phyloP scores from a whole-genome alignment of 768 basidiomycete genomes.

The Tremella yokohamensis region DNA sequence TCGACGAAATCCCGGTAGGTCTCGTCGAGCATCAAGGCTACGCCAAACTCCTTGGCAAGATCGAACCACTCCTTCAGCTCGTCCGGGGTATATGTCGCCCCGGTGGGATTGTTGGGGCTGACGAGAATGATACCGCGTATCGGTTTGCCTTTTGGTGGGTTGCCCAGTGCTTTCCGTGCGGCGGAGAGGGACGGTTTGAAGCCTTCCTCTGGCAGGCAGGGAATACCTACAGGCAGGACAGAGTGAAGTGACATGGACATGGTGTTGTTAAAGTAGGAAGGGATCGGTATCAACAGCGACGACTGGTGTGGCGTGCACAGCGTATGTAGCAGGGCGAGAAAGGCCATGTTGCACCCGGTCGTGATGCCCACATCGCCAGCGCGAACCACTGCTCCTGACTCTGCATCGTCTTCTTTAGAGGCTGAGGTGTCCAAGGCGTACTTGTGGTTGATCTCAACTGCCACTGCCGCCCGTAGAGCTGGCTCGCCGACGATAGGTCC shows the following conservation, averaged over 20 bases:
- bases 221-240: conserved; percentile 60
- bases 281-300: conserved; percentile 63
- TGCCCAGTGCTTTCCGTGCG: conserved; percentile 30
- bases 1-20: conserved; percentile 77
- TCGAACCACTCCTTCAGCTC: conserved; percentile 62
- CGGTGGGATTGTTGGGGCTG: conserved; percentile 56
- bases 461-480: conserved; percentile 57
- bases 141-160: background rate
- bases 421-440: conserved; percentile 55
- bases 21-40: conserved; percentile 78
- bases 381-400: conserved; percentile 43
- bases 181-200: conserved; percentile 62
- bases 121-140: conserved; percentile 70
- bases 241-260: conserved; percentile 68
- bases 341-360: conserved; percentile 71
- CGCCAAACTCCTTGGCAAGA: conserved; percentile 58
- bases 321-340: conserved; percentile 61
- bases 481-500: conserved; percentile 62
- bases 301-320: conserved; percentile 69
- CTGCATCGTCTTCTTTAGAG: background rate
- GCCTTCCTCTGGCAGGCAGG: conserved; percentile 56
- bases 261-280: conserved; percentile 57
- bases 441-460: conserved; percentile 60
- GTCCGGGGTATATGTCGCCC: conserved; percentile 62
- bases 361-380: conserved; percentile 65